These are phyloP conservation scores for Penicillium frequentans DNA, from an alignment of 2,329 filamentous ascomycete species.

Conservation along the genomic window DNA sequence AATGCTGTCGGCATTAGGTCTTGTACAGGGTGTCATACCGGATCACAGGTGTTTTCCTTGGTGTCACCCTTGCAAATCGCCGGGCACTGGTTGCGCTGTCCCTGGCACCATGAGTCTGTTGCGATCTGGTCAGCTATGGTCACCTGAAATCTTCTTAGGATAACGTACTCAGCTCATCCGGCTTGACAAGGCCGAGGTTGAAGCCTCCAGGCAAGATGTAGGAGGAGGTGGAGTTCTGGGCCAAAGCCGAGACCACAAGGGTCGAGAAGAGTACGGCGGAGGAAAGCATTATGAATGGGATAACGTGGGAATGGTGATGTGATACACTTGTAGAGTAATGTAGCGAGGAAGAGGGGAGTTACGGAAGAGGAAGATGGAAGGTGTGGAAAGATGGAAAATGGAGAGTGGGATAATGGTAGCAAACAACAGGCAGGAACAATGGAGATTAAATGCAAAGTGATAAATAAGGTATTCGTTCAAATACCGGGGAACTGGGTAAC, in stretches of 20 bases:
- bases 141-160: not conserved
- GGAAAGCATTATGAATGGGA: constrained; percentile 47
- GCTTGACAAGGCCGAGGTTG: constrained; percentile 41
- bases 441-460: not conserved
- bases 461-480: not conserved
- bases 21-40: constrained; percentile 42
- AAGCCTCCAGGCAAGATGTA: constrained; percentile 43
- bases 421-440: constrained; percentile 7
- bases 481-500: not conserved
- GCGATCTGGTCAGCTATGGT: not conserved
- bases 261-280: constrained; percentile 48
- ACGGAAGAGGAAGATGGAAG: not conserved
- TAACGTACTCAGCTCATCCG: constrained; percentile 31
- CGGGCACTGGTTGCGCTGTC: constrained; percentile 60
- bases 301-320: not conserved
- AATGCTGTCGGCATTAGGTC: not conserved
- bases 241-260: constrained; percentile 47
- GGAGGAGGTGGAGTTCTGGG: constrained; percentile 42
- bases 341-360: not conserved
- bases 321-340: not conserved
- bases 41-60: constrained; percentile 55
- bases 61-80: constrained; percentile 56
- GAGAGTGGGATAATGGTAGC: not conserved
- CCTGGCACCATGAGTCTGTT: constrained; percentile 57
- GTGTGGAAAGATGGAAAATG: not conserved